Conservation (phyloP, 495 filamentous ascomycete species). For the Mytilinidion resinicola region DNA sequence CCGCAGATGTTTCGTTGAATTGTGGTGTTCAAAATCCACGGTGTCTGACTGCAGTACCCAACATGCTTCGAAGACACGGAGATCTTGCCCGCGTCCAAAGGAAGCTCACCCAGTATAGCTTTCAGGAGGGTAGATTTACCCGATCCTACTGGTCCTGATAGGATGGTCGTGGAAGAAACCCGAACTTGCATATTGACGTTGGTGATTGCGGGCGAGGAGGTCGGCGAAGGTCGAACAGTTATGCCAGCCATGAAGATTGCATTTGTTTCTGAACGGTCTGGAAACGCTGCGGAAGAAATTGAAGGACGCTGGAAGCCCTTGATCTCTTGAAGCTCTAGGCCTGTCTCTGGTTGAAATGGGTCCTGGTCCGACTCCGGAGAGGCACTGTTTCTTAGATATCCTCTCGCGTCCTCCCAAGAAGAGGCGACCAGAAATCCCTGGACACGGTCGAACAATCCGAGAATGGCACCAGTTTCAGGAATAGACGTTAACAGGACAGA, state of each 20-base stretch:
- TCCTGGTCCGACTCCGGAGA: background rate
- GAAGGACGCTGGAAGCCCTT: background rate
- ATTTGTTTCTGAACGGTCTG: background rate
- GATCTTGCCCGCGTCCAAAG: slow-evolving; percentile 3
- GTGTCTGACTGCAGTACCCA: slow-evolving; percentile 23
- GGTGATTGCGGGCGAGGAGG: background rate
- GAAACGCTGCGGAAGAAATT: background rate
- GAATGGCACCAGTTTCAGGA: slow-evolving; percentile 3
- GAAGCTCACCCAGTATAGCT: slow-evolving; percentile 31
- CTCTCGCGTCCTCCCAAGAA: slow-evolving; percentile 3
- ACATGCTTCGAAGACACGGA: background rate
- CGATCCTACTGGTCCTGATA: slow-evolving; percentile 20
- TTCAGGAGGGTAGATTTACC: slow-evolving; percentile 42
- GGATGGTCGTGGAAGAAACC: slow-evolving; percentile 4
- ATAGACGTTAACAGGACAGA: slow-evolving; percentile 6
- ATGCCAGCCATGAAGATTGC: slow-evolving; percentile 2
- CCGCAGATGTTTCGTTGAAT: slow-evolving; percentile 23
- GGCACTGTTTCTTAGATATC: background rate
- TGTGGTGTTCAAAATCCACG: slow-evolving; percentile 24
- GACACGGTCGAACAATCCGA: slow-evolving; percentile 1
- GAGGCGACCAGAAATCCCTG: background rate
- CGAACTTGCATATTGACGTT: slow-evolving; percentile 9
- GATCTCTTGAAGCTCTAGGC: background rate
- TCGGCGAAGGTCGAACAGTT: background rate
- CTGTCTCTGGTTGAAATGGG: background rate